A percentile compares a stretch with the other conserved stretches of the same genome.
phyloP scores from a whole-genome alignment of 208 protist genomes.

The Trypanosoma platydactyli region DNA sequence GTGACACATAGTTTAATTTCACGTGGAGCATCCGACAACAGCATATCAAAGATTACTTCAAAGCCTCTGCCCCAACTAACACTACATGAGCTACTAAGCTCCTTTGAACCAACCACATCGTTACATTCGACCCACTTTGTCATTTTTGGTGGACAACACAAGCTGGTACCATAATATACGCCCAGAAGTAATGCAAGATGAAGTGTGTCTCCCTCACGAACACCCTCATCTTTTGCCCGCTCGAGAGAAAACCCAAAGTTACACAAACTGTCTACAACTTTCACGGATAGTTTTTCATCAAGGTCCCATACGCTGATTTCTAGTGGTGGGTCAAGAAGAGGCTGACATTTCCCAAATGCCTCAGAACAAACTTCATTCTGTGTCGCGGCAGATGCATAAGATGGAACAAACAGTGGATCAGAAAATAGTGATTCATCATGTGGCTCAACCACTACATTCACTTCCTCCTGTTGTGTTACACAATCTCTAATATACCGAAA shows the following conservation, averaged over 20 bases:
- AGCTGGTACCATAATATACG: slow-evolving; percentile 47
- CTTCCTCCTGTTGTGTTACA: slow-evolving; percentile 48
- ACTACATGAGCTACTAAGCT: slow-evolving; percentile 10
- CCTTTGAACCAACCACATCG: slow-evolving; percentile 17
- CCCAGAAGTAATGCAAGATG: slow-evolving; percentile 57
- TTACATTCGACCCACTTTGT: slow-evolving; percentile 40
- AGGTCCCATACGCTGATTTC: slow-evolving; percentile 60
- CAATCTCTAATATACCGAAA: slow-evolving; percentile 59
- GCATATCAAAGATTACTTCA: slow-evolving; percentile 32
- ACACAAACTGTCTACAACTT: slow-evolving; percentile 35
- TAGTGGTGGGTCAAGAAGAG: background rate
- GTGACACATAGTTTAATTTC: slow-evolving; percentile 69
- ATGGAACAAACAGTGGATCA: slow-evolving; percentile 46
- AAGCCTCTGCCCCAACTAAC: slow-evolving; percentile 31
- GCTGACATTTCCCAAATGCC: slow-evolving; percentile 12
- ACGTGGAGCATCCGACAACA: slow-evolving; percentile 42
- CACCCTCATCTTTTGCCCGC: slow-evolving; percentile 42
- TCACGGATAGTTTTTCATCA: slow-evolving; percentile 33
- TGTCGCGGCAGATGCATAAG: slow-evolving; percentile 35
- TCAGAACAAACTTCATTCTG: slow-evolving; percentile 29
- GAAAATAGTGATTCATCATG: slow-evolving; percentile 33
- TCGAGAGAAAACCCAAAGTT: slow-evolving; percentile 31
- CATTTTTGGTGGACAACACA: slow-evolving; percentile 39
- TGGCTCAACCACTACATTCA: slow-evolving; percentile 47
- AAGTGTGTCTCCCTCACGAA: slow-evolving; percentile 41